Evolutionary conservation across 1,284 basidiomycete species (phyloP).

Genomic region (Apiotrichum siamense): DNA sequence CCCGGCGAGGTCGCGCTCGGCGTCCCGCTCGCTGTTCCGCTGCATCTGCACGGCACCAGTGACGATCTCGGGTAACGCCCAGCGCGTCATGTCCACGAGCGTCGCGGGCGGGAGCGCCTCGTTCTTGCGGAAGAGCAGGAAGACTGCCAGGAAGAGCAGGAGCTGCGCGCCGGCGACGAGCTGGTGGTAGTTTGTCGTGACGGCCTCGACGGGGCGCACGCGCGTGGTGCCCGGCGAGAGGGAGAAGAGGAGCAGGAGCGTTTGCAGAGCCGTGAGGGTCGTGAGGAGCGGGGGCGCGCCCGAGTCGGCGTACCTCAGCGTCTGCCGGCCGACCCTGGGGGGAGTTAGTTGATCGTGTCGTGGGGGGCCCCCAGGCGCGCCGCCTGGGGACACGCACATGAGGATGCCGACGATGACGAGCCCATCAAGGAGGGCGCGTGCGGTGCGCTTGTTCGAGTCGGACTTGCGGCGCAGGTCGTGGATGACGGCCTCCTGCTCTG

Average conservation of each 20-base stretch:
- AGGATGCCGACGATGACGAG: conserved; percentile 25
- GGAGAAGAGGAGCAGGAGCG: conserved; percentile 29
- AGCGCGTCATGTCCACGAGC: conserved; percentile 22
- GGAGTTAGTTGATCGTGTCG: background rate
- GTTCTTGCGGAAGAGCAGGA: conserved; percentile 2
- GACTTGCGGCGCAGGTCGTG: conserved; percentile 22
- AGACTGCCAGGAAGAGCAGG: conserved; percentile 18
- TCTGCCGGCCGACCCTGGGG: background rate
- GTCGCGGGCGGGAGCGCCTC: background rate
- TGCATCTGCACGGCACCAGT: conserved; percentile 31
- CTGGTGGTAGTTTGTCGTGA: conserved; percentile 7
- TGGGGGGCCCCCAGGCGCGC: too few relatives aligned
- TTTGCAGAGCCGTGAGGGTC: conserved; percentile 16
- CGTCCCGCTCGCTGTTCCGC: conserved; percentile 25
- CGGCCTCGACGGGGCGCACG: conserved; percentile 10
- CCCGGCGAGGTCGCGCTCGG: conserved; percentile 19
- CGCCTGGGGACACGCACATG: conserved; percentile 32
- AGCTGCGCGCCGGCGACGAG: conserved; percentile 22
- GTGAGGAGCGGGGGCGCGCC: conserved; percentile 8
- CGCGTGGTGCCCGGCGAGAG: conserved; percentile 22
- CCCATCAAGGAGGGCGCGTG: conserved; percentile 26
- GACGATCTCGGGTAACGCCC: conserved; percentile 30
- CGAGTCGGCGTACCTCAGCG: background rate
- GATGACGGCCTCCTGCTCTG: conserved; percentile 40
- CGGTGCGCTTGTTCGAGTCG: conserved; percentile 19